Base-by-base conservation (phyloP, 2,329 filamentous ascomycete genomes). In the Sporothrix mexicana region DNA sequence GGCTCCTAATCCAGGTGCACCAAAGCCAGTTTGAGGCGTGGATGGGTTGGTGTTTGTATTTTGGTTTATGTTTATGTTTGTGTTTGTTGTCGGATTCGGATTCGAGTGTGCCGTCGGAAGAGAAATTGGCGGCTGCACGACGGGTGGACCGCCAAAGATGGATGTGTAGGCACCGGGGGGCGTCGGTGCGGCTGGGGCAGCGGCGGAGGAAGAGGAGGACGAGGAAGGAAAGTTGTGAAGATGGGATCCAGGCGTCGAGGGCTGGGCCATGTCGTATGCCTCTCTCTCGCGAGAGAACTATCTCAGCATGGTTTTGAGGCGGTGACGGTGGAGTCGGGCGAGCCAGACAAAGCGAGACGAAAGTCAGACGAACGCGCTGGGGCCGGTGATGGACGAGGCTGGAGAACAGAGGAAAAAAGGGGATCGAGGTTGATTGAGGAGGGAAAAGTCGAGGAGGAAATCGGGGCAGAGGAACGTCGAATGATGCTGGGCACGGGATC, bases 191-290 rank as follows among this genome's bases (percentile, higher is more conserved):
- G 23, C 47, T 13, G 70, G 69, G 10, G 30, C 17, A 13, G 47
- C 15, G n/a, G 68, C 49, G 20, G 72, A 6, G 23, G 68, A 41
- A 5, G 71, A 41, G n/a, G 67, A 41, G 8, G 71, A 30, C 15
- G 72, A 67, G 23, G 73, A 67, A 20, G 73, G 17, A 12, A 23
- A n/a, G 30, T 47, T 61, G 43, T 59, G 41, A 53, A 41, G 47
- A 25, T 71, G 45, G 36, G 69, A 30, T 17, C 57, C 71, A 25
- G 49, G 41, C 12, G 71, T 74, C 61, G 74, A 67, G 64, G 71
- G 69, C 69, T 73, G 73, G 66, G 74, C 75, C 75, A 76, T 76
- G 73, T 70, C 75, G 73, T 66, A 57, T 73, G 72, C 74, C 73
- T 70, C 73, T 71, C 74, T 71, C 75, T 49, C 59, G 36, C 57